Base-by-base conservation (phyloP, 1,139 yeast species). In the Kluyveromyces sp. region DNA sequence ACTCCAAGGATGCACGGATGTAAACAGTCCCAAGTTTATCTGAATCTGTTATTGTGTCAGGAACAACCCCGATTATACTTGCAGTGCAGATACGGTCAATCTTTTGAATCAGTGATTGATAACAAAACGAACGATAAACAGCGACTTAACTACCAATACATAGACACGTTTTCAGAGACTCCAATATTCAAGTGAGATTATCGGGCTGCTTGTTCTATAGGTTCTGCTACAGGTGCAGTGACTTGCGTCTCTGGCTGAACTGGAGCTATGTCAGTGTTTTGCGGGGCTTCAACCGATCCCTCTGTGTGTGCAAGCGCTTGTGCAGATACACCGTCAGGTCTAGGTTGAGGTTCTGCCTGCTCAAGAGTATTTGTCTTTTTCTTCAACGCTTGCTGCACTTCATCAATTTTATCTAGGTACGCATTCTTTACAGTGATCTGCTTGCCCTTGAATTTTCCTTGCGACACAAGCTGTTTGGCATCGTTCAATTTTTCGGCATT, bases 381-480 rank as follows among this genome's bases (percentile, higher is more conserved):
- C 33, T 30, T 30, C 33, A 30, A 30, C 26, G 71, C 69, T 18
- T 55, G 60, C 46, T 60, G 58, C 3, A 73, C 72, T 45, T 73
- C 74, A 36, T 67, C 68, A 42, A 73, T 61, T 54, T 73, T 74
- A 11, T 66, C 56, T 22, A 66, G 47, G 42, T 53, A 65, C 0
- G 78, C 77, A 12, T 74, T 68, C 46, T 55, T 65, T 43, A 74
- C 62, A 6, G 48, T 46, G 15, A 77, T 64, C 39, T 49, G 52
- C 42, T 61, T 67, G 8, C 70, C 74, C 39, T 50, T 35, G 13
- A 60, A 48, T 42, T 54, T 58, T 42, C 63, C 64, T 46, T 62
- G 60, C 26, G 66, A 53, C 49, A 75, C 65, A 28, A 61, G 65
- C 16, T 61, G 68, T 46, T 78, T 62, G 1, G 81, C 75, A 35